Evolutionary conservation across 441 rosid genomes (phyloP), one percentile per base, ranked within the genome.

Genomic region (Dalechampia spathulata): DNA sequence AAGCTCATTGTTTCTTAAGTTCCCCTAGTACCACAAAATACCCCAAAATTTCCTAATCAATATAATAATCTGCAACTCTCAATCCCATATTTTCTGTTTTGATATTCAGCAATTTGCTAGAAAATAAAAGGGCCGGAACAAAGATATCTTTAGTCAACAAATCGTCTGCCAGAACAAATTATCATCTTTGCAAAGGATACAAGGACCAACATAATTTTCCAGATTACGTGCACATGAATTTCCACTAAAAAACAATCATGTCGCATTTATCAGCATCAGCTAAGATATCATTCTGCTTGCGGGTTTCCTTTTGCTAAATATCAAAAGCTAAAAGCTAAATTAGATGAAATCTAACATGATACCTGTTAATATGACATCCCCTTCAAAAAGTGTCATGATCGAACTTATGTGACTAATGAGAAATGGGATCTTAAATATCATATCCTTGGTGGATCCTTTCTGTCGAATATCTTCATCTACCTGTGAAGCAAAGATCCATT

Each of bases 321-420:
- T 39, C 28, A 28, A 34, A 50, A 7, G 14, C 43, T 11, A n/a
- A 12, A 36, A 30, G 4, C 34, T 26, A 55, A 60, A 52, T 10
- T 14, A 5, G 17, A 45, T 4, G 34, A 26, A 42, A 21, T 37
- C 39, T 49, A 58, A 21, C 4, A 2, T 36, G 50, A 39, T 76
- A 89, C 99, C 99, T 71, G 96, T 86, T 71, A 89, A 70, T 69
- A 89, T 86, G 48, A 85, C 80, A 71, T 92, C 96, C 70, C 97
- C 99, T 74, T 89, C 96, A 51, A 73, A 74, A 55, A 89, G 90
- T 7, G 96, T 85, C 99, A 89, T 86, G 22, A 89, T 75, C 19
- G 95, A 85, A 60, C 95, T 86, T 55, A 89, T 89, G 80, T 92
- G 84, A 75, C 95, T 89, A 55, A 89, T 75, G 63, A 89, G 90